Base-by-base conservation (phyloP, 1,284 basidiomycete genomes). In the Boletellus dicymbophilus region DNA sequence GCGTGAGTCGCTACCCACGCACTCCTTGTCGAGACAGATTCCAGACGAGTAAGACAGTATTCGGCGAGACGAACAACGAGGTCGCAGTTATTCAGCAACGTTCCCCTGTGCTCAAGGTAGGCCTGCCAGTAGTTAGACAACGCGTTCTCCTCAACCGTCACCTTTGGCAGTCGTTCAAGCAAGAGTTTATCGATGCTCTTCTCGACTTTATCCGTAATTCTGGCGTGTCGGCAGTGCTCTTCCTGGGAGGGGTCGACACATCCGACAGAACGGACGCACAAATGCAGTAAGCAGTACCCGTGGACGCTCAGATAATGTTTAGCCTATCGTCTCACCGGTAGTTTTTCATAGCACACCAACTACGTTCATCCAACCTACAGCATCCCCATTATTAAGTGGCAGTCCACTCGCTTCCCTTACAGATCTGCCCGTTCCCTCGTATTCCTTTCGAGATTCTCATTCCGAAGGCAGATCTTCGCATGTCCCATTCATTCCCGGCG, bases 241-340 rank as follows among this genome's bases (percentile, higher is more conserved):
- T 92, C 53, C 71, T 91, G 20, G 82, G 87, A 13, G 88, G 88
- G 15, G 76, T 92, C n/a, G 86, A 92, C 62, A 74, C 81, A 13
- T 81, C 82, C 12, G 81, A 86, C 58, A 79, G 89, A 57, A 82
- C 82, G 36, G 90, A 93, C 59, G 72, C 77, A 3, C 89, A 92
- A 60, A 87, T 93, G 78, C 60, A 77, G 89, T 91, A 62, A 52
- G 88, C 75, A 53, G 86, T 74, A 27, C 34, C 28, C 21, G 31
- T 5, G 16, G 31, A 15, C 28, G 11, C 37, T 8, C 12, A 36
- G 30, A 26, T 38, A 36, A 26, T 7, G 39, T 23, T 30, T 30
- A 28, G 81, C 84, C 28, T 3, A 15, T 46, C 34, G 8, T 51
- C 55, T 63, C 50, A 84, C 72, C 21, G 18, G 11, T 15, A 27